These are phyloP conservation scores for Fusarium tanahbumbuense DNA, from an alignment of 2,329 filamentous ascomycete species.

Conservation along the genomic window DNA sequence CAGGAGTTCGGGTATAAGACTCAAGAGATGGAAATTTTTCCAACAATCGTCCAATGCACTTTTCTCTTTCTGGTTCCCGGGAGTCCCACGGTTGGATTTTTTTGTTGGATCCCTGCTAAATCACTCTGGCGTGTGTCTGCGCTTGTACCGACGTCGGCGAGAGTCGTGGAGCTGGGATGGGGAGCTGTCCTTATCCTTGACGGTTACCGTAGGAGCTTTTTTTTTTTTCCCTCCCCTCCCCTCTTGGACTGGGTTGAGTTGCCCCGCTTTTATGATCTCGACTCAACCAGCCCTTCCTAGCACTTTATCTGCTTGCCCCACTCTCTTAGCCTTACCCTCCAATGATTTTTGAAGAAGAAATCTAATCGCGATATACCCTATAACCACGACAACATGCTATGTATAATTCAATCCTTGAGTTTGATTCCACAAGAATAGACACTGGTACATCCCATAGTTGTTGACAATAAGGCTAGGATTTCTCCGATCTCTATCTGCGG, in stretches of 20 bases:
- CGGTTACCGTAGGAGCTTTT: background rate
- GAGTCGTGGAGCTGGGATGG: constrained; percentile 20
- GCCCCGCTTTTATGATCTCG: background rate
- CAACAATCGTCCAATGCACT: constrained; percentile 29
- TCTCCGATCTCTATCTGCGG: background rate
- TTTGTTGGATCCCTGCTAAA: constrained; percentile 34
- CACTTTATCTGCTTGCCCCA: background rate
- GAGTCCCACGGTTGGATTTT: constrained; percentile 25
- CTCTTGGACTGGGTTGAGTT: background rate
- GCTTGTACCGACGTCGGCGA: constrained; percentile 45
- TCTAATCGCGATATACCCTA: background rate
- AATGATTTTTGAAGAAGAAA: background rate
- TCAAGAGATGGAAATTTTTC: constrained; percentile 44
- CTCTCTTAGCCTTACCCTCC: constrained; percentile 1
- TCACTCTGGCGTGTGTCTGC: constrained; percentile 24
- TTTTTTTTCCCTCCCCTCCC: constrained; percentile 28
- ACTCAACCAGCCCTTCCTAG: background rate
- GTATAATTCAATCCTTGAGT: background rate
- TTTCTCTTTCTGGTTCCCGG: constrained; percentile 35
- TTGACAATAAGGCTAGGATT: background rate
- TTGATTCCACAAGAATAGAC: background rate
- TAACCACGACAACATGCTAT: background rate
- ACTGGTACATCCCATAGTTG: background rate
- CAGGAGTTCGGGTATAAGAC: constrained; percentile 23
- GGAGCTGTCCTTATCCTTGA: constrained; percentile 13